Base-by-base conservation (phyloP, 176 grass and related monocot genomes). In the Leersia perrieri region DNA sequence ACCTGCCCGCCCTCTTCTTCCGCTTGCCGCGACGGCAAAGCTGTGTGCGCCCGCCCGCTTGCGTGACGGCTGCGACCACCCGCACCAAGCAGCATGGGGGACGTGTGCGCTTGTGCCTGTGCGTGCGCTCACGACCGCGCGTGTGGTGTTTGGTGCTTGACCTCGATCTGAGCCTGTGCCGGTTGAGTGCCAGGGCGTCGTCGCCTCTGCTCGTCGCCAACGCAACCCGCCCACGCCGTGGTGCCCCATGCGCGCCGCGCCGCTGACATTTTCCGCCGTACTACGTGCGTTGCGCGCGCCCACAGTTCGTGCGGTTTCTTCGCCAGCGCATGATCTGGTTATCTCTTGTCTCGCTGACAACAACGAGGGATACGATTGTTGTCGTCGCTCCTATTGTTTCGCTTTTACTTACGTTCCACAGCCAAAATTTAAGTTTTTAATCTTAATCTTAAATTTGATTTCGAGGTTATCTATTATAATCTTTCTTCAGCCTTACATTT, bases 41-140 rank as follows among this genome's bases (percentile, higher is more conserved):
- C 77, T 31, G 62, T 5, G 57, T 28, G 72, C 73, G 62, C 26
- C 9, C 28, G 40, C 33, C 6, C 22, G 11, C 22, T 79, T 61
- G 76, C 82, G 87, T 85, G 63, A 85, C 87, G 82, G 87, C 87
- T 42, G 23, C 69, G 63, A 27, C 47, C 18, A 79, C 55, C 53
- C n/a, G n/a, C n/a, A n/a, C n/a, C n/a, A n/a, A n/a, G 73, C 79
- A 27, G 8, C 53, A 58, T 25, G 53, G 53, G 45, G 1, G 20
- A n/a, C n/a, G n/a, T n/a, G n/a, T n/a, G n/a, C n/a, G n/a, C n/a
- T n/a, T n/a, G n/a, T n/a, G n/a, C n/a, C n/a, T 8, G 2, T 23
- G 53, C 22, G 53, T 0, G 51, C 8, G 55, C 25, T 40, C n/a
- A n/a, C n/a, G n/a, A n/a, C n/a, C 68, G 18, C 57, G 66, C 27